phyloP scores from a whole-genome alignment of 305 asterid genomes.

The Ilex paraguariensis region DNA sequence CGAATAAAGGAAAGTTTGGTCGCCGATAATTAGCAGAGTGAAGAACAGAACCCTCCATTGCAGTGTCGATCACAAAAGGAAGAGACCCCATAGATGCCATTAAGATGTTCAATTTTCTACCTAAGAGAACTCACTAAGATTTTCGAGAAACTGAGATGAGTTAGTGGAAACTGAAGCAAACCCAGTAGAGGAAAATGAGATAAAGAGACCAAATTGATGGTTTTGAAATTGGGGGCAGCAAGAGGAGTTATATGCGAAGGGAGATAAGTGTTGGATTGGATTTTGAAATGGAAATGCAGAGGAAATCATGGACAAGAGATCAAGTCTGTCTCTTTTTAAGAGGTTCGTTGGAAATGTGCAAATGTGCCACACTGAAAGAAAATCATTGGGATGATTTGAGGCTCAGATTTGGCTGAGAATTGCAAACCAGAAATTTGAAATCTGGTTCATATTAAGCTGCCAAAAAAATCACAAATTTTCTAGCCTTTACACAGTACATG shows the following conservation, averaged over 20 bases:
- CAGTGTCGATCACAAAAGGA: constrained; percentile 32
- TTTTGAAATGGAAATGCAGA: constrained; percentile 5
- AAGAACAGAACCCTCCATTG: constrained; percentile 41
- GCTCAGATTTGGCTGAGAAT: too few relatives aligned
- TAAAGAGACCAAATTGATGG: constrained; percentile 12
- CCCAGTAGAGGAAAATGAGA: constrained; percentile 18
- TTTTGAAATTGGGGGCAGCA: constrained; percentile 1
- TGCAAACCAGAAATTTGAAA: too few relatives aligned
- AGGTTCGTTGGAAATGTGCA: too few relatives aligned
- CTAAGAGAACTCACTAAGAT: constrained; percentile 9
- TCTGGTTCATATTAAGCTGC: too few relatives aligned
- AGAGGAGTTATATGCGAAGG: not conserved
- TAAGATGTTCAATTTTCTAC: constrained; percentile 26
- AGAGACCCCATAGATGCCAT: constrained; percentile 59
- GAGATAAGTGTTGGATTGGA: constrained; percentile 5
- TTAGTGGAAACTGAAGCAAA: constrained; percentile 4
- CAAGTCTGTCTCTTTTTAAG: too few relatives aligned
- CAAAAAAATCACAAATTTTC: too few relatives aligned
- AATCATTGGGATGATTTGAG: too few relatives aligned
- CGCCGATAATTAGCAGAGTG: constrained; percentile 30
- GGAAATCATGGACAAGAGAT: too few relatives aligned
- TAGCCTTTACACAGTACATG: too few relatives aligned
- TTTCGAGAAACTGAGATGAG: constrained; percentile 6
- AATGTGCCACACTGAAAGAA: too few relatives aligned
- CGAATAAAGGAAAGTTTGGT: constrained; percentile 35